Base-by-base conservation (phyloP, 805 yeast genomes). In the Wilhelminamyces savonicus region DNA sequence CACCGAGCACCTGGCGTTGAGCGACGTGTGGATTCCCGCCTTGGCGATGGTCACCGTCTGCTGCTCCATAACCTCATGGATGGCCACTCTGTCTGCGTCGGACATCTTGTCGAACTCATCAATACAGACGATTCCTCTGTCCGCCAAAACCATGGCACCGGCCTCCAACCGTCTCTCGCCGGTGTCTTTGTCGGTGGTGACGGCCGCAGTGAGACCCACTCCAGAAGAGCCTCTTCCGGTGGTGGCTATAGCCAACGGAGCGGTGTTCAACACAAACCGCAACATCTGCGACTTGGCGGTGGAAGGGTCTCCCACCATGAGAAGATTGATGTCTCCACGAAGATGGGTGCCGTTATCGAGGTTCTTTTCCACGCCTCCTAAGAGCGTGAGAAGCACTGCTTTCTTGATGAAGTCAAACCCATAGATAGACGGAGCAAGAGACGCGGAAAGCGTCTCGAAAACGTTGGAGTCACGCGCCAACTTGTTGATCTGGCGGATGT, bases 141-240 rank as follows among this genome's bases (percentile, higher is more conserved):
- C 98, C 9, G 97, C 98, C 39, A 92, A 67, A 22, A 92, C 98
- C 97, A 92, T 90, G 3, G 98, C 98, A 70, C 98, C 98, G 1
- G 97, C 98, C 61, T 92, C 98, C 41, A 92, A 66, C 45, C 94
- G 74, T 48, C 97, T 72, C 61, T 92, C 98, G 36, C 97, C 97
- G 0, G 98, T 92, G 57, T 92, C 98, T 48, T 80, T 82, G 58
- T 92, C 98, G 1, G 88, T 74, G 5, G 97, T 88, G 3, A 92
- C 98, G 1, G 98, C 98, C 13, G 98, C 98, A 0, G 98, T 92
- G 49, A 92, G 72, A 85, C 98, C 98, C 26, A 92, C 98, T 56
- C 98, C 98, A 1, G 97, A 88, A n/a, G 97, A 90, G 40, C 98
- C 98, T 56, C 95, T 78, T 66, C 98, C 98, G 0, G 98, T 92